Conservation (phyloP, 2,329 filamentous ascomycete genomes). For the Macrophomina tecta region DNA sequence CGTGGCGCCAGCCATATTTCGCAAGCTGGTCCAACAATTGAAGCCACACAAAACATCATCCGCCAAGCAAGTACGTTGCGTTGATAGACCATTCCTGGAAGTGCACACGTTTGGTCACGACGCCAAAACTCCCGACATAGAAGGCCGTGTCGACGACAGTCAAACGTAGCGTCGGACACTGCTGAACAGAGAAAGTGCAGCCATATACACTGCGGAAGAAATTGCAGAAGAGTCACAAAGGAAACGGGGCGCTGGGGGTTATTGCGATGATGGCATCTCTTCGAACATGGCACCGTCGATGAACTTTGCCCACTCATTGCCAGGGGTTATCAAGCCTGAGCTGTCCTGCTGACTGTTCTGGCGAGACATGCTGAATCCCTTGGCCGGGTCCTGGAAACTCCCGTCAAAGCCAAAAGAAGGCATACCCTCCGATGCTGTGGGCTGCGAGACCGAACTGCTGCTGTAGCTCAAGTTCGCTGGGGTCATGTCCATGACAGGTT, state of each 20-base stretch:
- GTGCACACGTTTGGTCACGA: neutral
- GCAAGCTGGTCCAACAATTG: neutral
- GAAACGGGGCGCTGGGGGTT: neutral
- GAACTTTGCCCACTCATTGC: conserved; percentile 37
- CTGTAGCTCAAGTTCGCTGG: conserved; percentile 32
- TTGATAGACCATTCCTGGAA: neutral
- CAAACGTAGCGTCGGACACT: neutral
- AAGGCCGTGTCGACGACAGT: neutral
- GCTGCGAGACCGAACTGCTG: conserved; percentile 14
- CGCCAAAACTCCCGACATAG: neutral
- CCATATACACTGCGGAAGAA: neutral
- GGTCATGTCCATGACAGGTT: conserved; percentile 32
- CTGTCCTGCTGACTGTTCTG: conserved; percentile 32
- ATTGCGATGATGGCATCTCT: conserved; percentile 26
- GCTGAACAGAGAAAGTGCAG: neutral
- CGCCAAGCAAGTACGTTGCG: neutral
- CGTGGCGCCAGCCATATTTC: neutral
- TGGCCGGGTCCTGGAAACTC: conserved; percentile 6
- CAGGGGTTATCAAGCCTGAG: conserved; percentile 35
- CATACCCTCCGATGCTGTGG: conserved; percentile 34
- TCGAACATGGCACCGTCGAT: conserved; percentile 34
- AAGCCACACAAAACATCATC: neutral
- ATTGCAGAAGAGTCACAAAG: neutral
- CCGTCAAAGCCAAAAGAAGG: conserved; percentile 32
- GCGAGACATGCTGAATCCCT: conserved; percentile 31